Evolutionary conservation across 768 basidiomycete species (phyloP).

Genomic region (Auriculariales sp.): DNA sequence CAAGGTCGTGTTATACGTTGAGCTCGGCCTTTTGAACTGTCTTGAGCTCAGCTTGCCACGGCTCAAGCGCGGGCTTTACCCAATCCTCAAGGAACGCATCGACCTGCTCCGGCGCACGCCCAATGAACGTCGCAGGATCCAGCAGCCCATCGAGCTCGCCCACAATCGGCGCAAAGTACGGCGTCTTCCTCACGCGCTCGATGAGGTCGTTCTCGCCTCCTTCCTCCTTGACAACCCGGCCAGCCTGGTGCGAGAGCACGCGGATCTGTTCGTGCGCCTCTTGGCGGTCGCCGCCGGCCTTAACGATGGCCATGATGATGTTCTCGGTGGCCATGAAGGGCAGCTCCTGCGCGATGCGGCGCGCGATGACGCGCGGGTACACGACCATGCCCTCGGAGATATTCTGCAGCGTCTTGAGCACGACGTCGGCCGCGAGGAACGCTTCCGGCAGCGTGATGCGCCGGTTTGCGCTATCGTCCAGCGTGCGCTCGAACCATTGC

Average conservation of each 20-base stretch:
- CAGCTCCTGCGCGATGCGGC: constrained; percentile 84
- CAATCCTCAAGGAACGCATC: constrained; percentile 75
- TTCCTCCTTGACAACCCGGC: constrained; percentile 83
- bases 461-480: constrained; percentile 97
- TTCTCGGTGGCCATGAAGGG: constrained; percentile 99
- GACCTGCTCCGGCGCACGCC: constrained; percentile 91
- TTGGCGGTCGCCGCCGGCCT: constrained; percentile 86
- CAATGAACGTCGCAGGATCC: constrained; percentile 80
- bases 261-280: constrained; percentile 94
- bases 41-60: constrained; percentile 37
- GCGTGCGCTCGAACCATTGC: constrained; percentile 97
- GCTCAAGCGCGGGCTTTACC: constrained; percentile 68
- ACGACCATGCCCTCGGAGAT: constrained; percentile 98
- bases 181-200: constrained; percentile 61
- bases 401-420: constrained; percentile 89
- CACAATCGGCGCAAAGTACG: constrained; percentile 87
- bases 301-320: constrained; percentile 97
- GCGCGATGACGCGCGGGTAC: constrained; percentile 88
- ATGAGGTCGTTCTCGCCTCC: constrained; percentile 95
- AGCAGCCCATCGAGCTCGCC: constrained; percentile 62
- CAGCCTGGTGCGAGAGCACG: constrained; percentile 74
- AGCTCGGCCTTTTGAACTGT: constrained; percentile 48
- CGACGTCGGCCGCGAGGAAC: constrained; percentile 92
- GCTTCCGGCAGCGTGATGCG: constrained; percentile 94
- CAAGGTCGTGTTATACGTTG: constrained; percentile 43